Evolutionary conservation across 2,329 filamentous ascomycete genomes (phyloP).

Genomic region (Fusarium pseudocircinatum): DNA sequence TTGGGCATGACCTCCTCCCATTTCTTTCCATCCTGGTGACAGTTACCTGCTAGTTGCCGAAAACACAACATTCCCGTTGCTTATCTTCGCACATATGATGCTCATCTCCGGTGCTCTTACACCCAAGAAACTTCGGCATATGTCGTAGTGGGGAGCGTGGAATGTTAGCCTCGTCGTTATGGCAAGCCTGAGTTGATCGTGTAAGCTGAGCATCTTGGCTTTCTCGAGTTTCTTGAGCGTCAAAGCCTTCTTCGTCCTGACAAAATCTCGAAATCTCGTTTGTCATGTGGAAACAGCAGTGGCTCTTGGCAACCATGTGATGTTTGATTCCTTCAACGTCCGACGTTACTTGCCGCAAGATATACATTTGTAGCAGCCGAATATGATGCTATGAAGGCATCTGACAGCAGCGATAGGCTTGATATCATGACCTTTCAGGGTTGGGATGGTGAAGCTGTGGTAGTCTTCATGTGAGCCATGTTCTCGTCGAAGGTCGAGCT

Average conservation of each 20-base stretch:
- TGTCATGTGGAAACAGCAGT: slow-evolving; percentile 57
- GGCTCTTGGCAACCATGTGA: slow-evolving; percentile 60
- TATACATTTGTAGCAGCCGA: slow-evolving; percentile 60
- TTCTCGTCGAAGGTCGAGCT: slow-evolving; percentile 47
- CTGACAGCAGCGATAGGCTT: slow-evolving; percentile 57
- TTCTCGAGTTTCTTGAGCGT: neutral
- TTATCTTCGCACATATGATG: neutral
- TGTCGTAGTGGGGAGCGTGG: neutral
- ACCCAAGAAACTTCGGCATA: neutral
- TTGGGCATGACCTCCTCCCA: neutral
- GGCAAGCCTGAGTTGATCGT: neutral
- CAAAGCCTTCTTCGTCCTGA: neutral
- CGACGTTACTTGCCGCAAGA: slow-evolving; percentile 56
- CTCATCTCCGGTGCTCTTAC: neutral
- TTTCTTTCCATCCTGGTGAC: neutral
- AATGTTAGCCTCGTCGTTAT: neutral
- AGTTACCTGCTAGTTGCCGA: neutral
- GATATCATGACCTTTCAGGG: slow-evolving; percentile 51
- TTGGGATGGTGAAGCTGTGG: slow-evolving; percentile 58
- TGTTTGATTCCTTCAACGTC: slow-evolving; percentile 58
- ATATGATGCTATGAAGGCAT: slow-evolving; percentile 60
- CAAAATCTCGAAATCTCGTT: slow-evolving; percentile 53
- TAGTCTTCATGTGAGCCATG: slow-evolving; percentile 59
- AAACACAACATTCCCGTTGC: neutral
- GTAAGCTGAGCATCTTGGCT: neutral